Evolutionary conservation across 2,329 filamentous ascomycete species (phyloP), one percentile per base, ranked within the genome.

Genomic region (Drechslerella coelobrocha): DNA sequence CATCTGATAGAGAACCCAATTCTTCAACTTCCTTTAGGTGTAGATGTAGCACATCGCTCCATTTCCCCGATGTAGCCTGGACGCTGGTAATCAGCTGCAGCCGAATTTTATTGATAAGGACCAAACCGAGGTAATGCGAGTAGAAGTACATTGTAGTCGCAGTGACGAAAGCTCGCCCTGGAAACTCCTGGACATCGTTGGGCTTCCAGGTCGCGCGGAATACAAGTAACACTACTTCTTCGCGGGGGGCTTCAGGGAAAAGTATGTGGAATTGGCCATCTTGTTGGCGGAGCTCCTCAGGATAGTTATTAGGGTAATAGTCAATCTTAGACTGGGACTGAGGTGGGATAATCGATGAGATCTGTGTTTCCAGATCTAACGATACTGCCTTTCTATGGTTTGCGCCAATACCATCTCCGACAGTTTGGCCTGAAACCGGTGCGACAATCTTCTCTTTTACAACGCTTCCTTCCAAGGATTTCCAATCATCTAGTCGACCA

Each of bases 131-230:
- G 77, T 97, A 90, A 76, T 97, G 90, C 75, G 92, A 95, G 79
- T 97, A 99, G 77, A 99, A 97, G 79, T 96, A 97, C 78, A 99
- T 87, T 73, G 92, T 89, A 72, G 89, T 87, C 0, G 88, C 84
- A 0, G 93, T 97, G 68, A 96, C 88, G 78, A 95, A 99, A 23
- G 96, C 87, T 57, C 94, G 86, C 0, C 94, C 88, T 7, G 88
- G 88, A 68, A 97, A 91, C 71, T 90, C 88, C 78, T 90, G 88
- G 74, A 87, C 84, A 59, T 89, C 87, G 74, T 87, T 89, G 0
- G 87, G 86, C 75, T 86, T 89, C 91, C 94, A 99, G 0, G 91
- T 91, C 14, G 92, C 93, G 48, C 92, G 86, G 80, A 97, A 97
- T 1, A 99, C 94, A 53, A 97, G 83, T 14, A 75, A 41, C n/a